Evolutionary conservation across 164 flowering plant genomes (phyloP).

Genomic region (Nymphaea colorata): DNA sequence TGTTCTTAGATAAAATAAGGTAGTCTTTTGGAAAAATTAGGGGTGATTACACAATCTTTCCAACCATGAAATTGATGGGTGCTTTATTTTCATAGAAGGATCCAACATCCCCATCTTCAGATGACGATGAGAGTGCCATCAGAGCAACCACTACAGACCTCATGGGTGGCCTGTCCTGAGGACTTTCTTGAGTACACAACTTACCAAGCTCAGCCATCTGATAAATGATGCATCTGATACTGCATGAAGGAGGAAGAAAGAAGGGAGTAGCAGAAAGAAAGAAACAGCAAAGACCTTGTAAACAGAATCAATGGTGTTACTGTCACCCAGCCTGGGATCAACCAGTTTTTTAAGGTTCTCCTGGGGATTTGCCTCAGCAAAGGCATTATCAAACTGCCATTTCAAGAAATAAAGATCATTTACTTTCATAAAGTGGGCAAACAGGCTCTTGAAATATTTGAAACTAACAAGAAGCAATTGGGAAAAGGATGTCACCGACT

Average conservation of each 20-base stretch:
- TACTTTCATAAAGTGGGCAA: not conserved
- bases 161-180: constrained; percentile 80
- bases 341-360: constrained; percentile 44
- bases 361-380: constrained; percentile 33
- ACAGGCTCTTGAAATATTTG: not conserved
- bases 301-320: constrained; percentile 57
- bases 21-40: too few species aligned
- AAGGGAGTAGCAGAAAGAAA: not conserved
- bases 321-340: constrained; percentile 64
- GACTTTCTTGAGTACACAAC: constrained; percentile 73
- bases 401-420: not conserved
- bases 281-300: constrained; percentile 31
- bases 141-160: constrained; percentile 75
- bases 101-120: constrained; percentile 71
- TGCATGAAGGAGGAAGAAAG: not conserved
- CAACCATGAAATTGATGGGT: constrained; percentile 57
- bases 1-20: too few species aligned
- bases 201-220: constrained; percentile 70
- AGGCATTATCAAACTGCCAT: constrained; percentile 68
- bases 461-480: not conserved
- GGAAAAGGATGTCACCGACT: constrained; percentile 1
- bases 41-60: too few species aligned
- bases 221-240: constrained; percentile 1
- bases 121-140: constrained; percentile 67
- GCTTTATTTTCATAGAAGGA: constrained; percentile 65